Percentiles rank a stretch among this genome's conserved stretches.
phyloP scores from a whole-genome alignment of 176 grass and related monocot genomes.

The Areca catechu region DNA sequence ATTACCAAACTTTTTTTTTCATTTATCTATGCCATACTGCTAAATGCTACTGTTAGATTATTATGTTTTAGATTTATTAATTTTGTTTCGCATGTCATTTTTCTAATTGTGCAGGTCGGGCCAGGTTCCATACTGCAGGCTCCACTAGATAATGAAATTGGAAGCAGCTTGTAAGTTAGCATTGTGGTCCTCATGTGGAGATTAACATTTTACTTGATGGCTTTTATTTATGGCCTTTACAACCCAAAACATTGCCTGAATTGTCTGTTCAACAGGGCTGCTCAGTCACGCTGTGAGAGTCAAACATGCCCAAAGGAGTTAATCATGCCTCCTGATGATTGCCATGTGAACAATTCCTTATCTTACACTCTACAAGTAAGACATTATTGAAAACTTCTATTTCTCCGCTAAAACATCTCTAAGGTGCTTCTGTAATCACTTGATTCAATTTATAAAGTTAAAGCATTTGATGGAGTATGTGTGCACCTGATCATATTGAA shows the following conservation, averaged over 20 bases:
- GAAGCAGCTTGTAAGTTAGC: constrained; percentile 78
- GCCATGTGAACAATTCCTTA: constrained; percentile 84
- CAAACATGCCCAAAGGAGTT: constrained; percentile 90
- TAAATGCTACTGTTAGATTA: too few relatives aligned
- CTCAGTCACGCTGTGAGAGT: constrained; percentile 71
- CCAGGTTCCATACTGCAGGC: constrained; percentile 89
- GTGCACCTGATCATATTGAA: too few relatives aligned
- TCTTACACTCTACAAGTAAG: constrained; percentile 87
- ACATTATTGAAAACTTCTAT: constrained; percentile 14
- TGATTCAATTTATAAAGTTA: too few relatives aligned
- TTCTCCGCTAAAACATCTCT: background rate
- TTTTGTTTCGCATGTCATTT: constrained; percentile 3
- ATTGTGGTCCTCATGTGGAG: too few relatives aligned
- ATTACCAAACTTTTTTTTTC: too few relatives aligned
- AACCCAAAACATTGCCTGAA: constrained; percentile 22
- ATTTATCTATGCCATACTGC: too few relatives aligned
- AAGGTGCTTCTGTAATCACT: too few relatives aligned
- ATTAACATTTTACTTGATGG: too few relatives aligned
- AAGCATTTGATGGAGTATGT: too few relatives aligned
- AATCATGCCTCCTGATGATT: constrained; percentile 92
- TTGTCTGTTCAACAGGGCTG: constrained; percentile 45
- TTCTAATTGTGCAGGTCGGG: constrained; percentile 62
- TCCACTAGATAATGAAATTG: constrained; percentile 53
- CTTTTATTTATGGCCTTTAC: constrained; percentile 22
- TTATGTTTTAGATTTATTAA: too few relatives aligned